Evolutionary conservation across 2,329 filamentous ascomycete genomes (phyloP).

Genomic region (Chaetothyriales sp.): DNA sequence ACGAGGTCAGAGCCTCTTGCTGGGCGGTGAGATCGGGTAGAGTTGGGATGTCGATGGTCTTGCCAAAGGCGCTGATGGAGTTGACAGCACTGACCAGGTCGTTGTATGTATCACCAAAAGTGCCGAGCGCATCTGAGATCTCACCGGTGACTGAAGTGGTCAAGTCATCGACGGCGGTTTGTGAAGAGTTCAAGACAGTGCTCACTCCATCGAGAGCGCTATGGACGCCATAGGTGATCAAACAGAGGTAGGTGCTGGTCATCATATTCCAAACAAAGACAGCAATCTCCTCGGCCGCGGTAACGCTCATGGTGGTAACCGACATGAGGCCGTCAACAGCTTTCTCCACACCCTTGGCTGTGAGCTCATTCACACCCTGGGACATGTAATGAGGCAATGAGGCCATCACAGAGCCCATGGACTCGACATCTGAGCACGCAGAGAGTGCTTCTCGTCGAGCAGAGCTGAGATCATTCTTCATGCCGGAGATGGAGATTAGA

Average conservation of each 20-base stretch:
- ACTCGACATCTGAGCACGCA: constrained; percentile 83
- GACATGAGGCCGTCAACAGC: constrained; percentile 66
- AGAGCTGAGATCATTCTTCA: constrained; percentile 58
- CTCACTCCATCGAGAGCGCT: constrained; percentile 61
- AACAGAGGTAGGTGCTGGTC: constrained; percentile 76
- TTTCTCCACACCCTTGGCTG: constrained; percentile 63
- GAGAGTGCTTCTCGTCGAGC: constrained; percentile 71
- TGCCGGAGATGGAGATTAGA: constrained; percentile 56
- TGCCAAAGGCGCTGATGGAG: constrained; percentile 20
- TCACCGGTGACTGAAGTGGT: constrained; percentile 31
- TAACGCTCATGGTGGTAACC: constrained; percentile 63
- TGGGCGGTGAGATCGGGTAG: constrained; percentile 48
- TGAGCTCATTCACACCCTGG: constrained; percentile 71
- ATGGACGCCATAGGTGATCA: constrained; percentile 69
- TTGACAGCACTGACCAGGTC: constrained; percentile 41
- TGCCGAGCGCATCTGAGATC: constrained; percentile 26
- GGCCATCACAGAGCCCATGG: constrained; percentile 84
- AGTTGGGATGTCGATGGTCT: constrained; percentile 26
- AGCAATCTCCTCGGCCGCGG: constrained; percentile 71
- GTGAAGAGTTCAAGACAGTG: constrained; percentile 44
- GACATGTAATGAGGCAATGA: constrained; percentile 97
- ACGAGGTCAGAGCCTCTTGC: constrained; percentile 51
- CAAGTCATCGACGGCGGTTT: constrained; percentile 44
- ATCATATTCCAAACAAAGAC: constrained; percentile 87
- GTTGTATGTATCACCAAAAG: constrained; percentile 42